Evolutionary conservation across 2,329 filamentous ascomycete genomes (phyloP), one percentile per base, ranked within the genome.

Genomic region (Xylariaceae sp.): DNA sequence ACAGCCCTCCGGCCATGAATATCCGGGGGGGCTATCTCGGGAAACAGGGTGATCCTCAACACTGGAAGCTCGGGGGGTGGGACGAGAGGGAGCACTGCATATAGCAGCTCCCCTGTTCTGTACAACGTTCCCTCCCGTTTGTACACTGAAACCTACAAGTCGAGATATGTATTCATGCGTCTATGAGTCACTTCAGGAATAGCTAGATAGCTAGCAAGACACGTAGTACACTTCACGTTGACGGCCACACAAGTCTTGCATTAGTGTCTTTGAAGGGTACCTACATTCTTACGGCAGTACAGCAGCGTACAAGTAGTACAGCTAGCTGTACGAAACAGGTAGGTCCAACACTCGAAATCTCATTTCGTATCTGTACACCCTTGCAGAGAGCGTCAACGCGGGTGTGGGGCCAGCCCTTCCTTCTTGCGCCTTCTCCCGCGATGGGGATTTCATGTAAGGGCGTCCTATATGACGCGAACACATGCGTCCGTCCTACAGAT

Each of bases 171-270:
- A 24, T 49, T 44, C 45, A 54, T 38, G 44, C 40, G 46, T 48
- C 36, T 54, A 51, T 59, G 55, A 59, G 48, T 59, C 55, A 59
- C 50, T 50, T 40, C 50, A 38, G 52, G 47, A 51, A 24, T 6
- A 24, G 11, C 21, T 6, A 24, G n/a, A 24, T 24, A 24, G n/a
- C n/a, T n/a, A n/a, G n/a, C n/a, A n/a, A n/a, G n/a, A n/a, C n/a
- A 24, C 11, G 21, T 6, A 24, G 11, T 11, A 6, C 7, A 6
- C 21, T 24, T 24, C 21, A 24, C 21, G 21, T 24, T 24, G 29
- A 19, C 12, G 31, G 34, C 42, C 53, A 11, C 21, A 24, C 11
- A n/a, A 11, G 21, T 24, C 21, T 24, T 24, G 53, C 52, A 56
- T 53, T 52, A 55, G 50, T 36, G 29, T 13, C 24, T 34, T 26